Base-by-base conservation (phyloP, 2,329 filamentous ascomycete genomes). In the Neurospora sp. region DNA sequence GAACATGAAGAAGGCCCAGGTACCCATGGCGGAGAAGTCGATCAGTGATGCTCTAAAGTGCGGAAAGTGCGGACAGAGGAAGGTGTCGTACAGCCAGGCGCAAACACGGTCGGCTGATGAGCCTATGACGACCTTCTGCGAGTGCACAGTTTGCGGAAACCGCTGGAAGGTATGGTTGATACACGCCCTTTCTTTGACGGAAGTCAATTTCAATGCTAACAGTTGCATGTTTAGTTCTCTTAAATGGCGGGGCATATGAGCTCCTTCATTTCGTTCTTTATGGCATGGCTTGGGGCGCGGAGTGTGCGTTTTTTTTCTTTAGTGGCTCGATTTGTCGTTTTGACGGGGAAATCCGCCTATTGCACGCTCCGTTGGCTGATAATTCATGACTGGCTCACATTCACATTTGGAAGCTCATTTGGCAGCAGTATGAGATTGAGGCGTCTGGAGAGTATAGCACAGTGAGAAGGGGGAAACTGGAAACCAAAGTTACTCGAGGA, bases 1-100 rank as follows among this genome's bases (percentile, higher is more conserved):
- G 82, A 99, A 99, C 81, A 94, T 98, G 92, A 93, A 93, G 84
- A 93, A 95, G 81, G 93, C 96, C 1, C 96, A 98, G 89, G 94
- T 97, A 11, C 92, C 95, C 70, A 91, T 94, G 85, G 91, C 89
- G 19, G 91, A 97, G 82, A 96, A 93, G 86, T 94, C 91, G 78
- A 93, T 97, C 82, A 93, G 90, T 79, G 91, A 91, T 78, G 92
- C 90, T 70, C 86, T 98, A 77, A 90, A 93, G 81, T 99, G 96
- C 82, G 89, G 93, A 78, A 94, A 93, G 81, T 99, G 96, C 82
- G 92, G 92, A 76, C 87, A 97, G 86, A 94, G 92, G 84, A 94
- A 93, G 85, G 96, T 98, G 78, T 93, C 91, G 81, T 99, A 99
- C 82, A 93, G 89, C 67, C 96, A 99, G 82, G 96, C 96, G 4